Conservation (phyloP, 139 green algal genomes). For the Micromonas pusilla region DNA sequence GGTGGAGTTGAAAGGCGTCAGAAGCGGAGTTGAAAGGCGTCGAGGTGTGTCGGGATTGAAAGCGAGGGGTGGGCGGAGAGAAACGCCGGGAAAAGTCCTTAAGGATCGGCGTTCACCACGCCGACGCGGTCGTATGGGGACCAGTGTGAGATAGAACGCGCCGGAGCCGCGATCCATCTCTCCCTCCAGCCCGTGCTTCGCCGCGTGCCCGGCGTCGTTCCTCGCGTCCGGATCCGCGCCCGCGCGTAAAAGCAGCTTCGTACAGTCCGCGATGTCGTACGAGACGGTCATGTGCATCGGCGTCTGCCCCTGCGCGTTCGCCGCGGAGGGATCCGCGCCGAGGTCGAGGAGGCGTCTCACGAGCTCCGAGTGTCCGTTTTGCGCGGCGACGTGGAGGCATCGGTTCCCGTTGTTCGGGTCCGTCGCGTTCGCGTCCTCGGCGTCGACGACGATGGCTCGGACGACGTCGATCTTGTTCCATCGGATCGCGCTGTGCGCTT, state of each 20-base stretch:
- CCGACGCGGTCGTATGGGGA: too few relatives aligned
- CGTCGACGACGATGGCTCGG: background rate
- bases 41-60: too few relatives aligned
- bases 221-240: background rate
- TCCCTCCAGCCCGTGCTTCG: background rate
- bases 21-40: too few relatives aligned
- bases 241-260: background rate
- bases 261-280: background rate
- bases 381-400: constrained; percentile 13
- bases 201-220: background rate
- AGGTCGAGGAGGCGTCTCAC: background rate
- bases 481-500: background rate
- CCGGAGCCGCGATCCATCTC: constrained; percentile 3
- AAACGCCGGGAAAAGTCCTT: too few relatives aligned
- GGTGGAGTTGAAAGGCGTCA: too few relatives aligned
- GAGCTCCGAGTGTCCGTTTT: background rate
- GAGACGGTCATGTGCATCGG: background rate
- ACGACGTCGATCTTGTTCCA: background rate
- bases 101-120: too few relatives aligned
- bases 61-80: too few relatives aligned
- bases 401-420: background rate
- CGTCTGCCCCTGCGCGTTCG: background rate
- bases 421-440: background rate
- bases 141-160: too few relatives aligned
- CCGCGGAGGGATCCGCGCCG: constrained; percentile 10